These are phyloP conservation scores for Xylaria nigripes DNA, from an alignment of 495 filamentous ascomycete species.

Conservation along the genomic window DNA sequence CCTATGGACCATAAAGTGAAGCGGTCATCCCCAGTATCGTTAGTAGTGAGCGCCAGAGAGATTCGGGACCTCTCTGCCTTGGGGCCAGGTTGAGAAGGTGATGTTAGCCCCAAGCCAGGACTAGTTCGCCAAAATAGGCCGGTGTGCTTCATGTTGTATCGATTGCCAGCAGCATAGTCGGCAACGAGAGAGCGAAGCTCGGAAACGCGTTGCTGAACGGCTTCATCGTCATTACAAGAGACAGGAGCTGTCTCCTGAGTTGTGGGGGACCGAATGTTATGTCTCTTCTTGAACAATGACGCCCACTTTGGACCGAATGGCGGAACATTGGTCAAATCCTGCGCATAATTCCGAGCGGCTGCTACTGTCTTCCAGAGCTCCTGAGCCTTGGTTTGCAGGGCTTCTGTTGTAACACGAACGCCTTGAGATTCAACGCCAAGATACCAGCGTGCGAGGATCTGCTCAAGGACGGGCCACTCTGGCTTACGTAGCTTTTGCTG, in stretches of 20 bases:
- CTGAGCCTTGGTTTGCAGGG: slow-evolving; percentile 12
- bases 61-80: slow-evolving; percentile 20
- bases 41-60: slow-evolving; percentile 15
- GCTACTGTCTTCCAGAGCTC: slow-evolving; percentile 17
- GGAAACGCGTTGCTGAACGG: slow-evolving; percentile 7
- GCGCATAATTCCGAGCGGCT: slow-evolving; percentile 10
- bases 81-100: background rate
- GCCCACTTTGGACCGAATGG: slow-evolving; percentile 24
- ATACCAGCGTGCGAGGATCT: slow-evolving; percentile 14
- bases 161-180: slow-evolving; percentile 19
- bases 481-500: background rate
- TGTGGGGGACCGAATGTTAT: slow-evolving; percentile 1
- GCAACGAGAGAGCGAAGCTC: slow-evolving; percentile 11
- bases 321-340: slow-evolving; percentile 2
- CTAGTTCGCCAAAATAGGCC: slow-evolving; percentile 23
- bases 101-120: slow-evolving; percentile 17
- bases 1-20: slow-evolving; percentile 24
- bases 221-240: background rate
- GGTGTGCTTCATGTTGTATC: slow-evolving; percentile 29
- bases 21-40: slow-evolving; percentile 17
- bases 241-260: slow-evolving; percentile 12
- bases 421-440: slow-evolving; percentile 6
- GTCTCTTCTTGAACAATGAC: slow-evolving; percentile 20
- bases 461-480: slow-evolving; percentile 19
- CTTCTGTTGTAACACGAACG: slow-evolving; percentile 9